Evolutionary conservation across 192 early-diverging fungal species (phyloP).

Genomic region (Linnemannia schmuckeri): DNA sequence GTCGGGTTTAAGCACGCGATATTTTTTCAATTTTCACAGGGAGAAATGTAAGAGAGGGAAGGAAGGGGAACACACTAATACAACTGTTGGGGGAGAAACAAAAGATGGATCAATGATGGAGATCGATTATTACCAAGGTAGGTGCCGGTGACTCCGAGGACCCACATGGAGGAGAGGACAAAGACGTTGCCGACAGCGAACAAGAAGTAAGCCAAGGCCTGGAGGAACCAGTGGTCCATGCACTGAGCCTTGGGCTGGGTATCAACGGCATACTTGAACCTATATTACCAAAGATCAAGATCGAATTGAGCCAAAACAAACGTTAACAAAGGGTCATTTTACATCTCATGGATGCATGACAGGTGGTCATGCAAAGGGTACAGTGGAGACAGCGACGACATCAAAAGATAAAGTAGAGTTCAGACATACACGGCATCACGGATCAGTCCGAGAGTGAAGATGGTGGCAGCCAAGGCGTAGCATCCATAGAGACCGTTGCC

Average conservation of each 20-base stretch:
- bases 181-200: constrained; percentile 78
- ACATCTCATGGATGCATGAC: neutral
- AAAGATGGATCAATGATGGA: neutral
- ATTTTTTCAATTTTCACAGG: neutral
- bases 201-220: constrained; percentile 61
- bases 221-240: constrained; percentile 63
- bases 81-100: neutral
- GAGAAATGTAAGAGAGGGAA: neutral
- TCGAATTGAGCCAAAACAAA: neutral
- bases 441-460: constrained; percentile 85
- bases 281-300: constrained; percentile 38
- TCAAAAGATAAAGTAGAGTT: neutral
- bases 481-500: constrained; percentile 80
- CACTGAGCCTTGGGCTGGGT: constrained; percentile 71
- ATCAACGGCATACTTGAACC: constrained; percentile 77
- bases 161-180: constrained; percentile 88
- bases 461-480: constrained; percentile 83
- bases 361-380: neutral
- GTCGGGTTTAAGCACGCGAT: neutral
- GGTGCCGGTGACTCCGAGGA: constrained; percentile 90
- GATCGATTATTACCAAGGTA: constrained; percentile 74
- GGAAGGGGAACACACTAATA: neutral
- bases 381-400: neutral
- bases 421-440: constrained; percentile 79
- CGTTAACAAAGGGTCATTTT: neutral